These are phyloP conservation scores for Cutaneotrichosporon arboriforme DNA, from an alignment of 1,284 basidiomycete genomes.

Conservation along the genomic window DNA sequence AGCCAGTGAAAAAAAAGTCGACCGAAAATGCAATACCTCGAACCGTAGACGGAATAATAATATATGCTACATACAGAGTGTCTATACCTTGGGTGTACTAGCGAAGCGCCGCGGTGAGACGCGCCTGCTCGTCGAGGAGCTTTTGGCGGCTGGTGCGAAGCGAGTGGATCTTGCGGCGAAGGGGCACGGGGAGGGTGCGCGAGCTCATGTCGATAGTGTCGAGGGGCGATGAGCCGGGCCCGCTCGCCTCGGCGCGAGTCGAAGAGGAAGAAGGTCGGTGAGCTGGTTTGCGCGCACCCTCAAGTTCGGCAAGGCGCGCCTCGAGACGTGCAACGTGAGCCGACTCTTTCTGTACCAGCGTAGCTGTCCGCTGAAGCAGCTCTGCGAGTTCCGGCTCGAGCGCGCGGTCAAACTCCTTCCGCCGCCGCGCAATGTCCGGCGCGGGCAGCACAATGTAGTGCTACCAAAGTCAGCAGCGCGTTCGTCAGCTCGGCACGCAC, in stretches of 20 bases:
- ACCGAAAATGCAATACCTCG: neutral
- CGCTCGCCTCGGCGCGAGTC: neutral
- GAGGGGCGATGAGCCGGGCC: neutral
- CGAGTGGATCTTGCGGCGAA: constrained; percentile 38
- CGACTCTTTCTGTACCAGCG: constrained; percentile 24
- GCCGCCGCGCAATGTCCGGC: constrained; percentile 35
- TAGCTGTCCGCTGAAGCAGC: constrained; percentile 36
- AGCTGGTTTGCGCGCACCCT: neutral
- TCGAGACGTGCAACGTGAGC: constrained; percentile 29
- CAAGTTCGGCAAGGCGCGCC: constrained; percentile 19
- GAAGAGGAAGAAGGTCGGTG: neutral
- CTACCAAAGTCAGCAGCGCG: constrained; percentile 19
- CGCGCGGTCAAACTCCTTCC: constrained; percentile 32
- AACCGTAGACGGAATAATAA: neutral
- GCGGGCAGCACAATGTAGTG: constrained; percentile 44
- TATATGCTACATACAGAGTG: neutral
- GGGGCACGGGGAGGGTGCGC: constrained; percentile 31
- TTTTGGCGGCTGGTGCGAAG: constrained; percentile 37
- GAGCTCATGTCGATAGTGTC: constrained; percentile 22
- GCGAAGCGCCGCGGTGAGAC: constrained; percentile 17
- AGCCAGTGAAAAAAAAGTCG: neutral
- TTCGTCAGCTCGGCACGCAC: constrained; percentile 25
- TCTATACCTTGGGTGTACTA: neutral
- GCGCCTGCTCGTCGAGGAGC: constrained; percentile 38
- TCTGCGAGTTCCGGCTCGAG: constrained; percentile 43